These are phyloP conservation scores for Rhododendron ferrugineum DNA, from an alignment of 148 eudicot genomes.

Conservation along the genomic window DNA sequence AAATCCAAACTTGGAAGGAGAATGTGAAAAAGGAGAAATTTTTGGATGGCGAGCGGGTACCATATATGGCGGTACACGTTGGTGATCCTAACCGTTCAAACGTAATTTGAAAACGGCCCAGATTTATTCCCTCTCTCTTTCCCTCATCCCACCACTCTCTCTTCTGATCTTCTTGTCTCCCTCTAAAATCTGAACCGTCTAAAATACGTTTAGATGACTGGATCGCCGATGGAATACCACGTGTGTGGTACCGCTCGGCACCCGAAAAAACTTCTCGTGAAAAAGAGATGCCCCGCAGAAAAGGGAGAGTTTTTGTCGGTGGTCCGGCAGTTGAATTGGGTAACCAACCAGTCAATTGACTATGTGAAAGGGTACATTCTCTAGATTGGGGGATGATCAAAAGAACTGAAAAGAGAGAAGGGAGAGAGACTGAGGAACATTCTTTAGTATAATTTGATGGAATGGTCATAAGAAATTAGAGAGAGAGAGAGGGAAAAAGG, in stretches of 20 bases:
- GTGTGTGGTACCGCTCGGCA: no score
- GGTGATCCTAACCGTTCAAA: no score
- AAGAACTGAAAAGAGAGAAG: background rate
- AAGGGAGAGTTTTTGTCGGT: background rate
- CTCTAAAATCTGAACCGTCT: no score
- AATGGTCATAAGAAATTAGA: background rate
- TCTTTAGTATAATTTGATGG: background rate
- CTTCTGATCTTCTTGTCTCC: no score
- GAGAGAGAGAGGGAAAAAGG: background rate
- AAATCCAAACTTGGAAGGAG: background rate
- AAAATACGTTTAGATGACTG: no score
- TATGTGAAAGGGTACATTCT: slow-evolving; percentile 28
- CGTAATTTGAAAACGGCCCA: no score
- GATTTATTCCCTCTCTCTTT: no score
- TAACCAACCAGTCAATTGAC: background rate
- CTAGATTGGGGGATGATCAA: slow-evolving; percentile 1
- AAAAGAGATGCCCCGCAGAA: background rate
- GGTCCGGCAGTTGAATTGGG: background rate
- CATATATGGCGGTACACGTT: no score
- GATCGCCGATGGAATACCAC: no score
- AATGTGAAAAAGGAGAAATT: background rate
- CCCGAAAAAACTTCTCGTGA: background rate
- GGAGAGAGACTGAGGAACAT: background rate
- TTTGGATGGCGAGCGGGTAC: no score
- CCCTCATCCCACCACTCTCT: no score